Evolutionary conservation across 352 stramenopile species (phyloP), one percentile per base, ranked within the genome.

Genomic region (Phytopythium vexans): DNA sequence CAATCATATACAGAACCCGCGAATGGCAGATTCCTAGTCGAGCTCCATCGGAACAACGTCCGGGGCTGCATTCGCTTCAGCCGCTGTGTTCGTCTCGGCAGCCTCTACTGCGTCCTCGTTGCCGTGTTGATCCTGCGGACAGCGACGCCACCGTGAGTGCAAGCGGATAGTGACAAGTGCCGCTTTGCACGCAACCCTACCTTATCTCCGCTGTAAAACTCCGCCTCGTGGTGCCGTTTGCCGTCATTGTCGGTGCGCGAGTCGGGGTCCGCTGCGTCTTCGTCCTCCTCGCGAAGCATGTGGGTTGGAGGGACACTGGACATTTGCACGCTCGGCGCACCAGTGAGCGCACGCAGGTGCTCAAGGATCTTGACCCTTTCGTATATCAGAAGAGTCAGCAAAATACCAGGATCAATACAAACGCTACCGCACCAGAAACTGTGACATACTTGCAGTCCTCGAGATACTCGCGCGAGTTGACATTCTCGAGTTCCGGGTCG

Each of bases 151-250:
- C 27, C 4, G 32, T 33, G 8, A n/a, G 11, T 11, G 12, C 14
- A 8, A 14, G 50, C 49, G n/a, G 27, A 27, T 21, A 27, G 14
- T 12, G 6, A 6, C 15, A 21, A 49, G 5, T 6, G 15, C 33
- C 16, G 34, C 43, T 16, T 11, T 3, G 8, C 4, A 12, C 5
- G 4, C 14, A 36, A 12, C 10, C 27, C 8, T 44, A 86, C 81
- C 65, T 93, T 87, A 41, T 91, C 84, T 51, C 91, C 72, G 54
- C 51, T 69, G 78, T 89, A 94, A 62, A 92, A 92, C 54, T 94
- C 84, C 10, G 80, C 77, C 40, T 94, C 84, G 51, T 89, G 77
- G 52, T 89, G 75, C 34, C 82, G 75, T 27, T 83, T 86, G n/a
- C 72, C 72, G 47, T 90, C 76, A 40, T 88, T 86, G 3, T 94